Evolutionary conservation across 1,284 basidiomycete genomes (phyloP), one percentile per base, ranked within the genome.

Genomic region (Leccinum pseudoinsigne): DNA sequence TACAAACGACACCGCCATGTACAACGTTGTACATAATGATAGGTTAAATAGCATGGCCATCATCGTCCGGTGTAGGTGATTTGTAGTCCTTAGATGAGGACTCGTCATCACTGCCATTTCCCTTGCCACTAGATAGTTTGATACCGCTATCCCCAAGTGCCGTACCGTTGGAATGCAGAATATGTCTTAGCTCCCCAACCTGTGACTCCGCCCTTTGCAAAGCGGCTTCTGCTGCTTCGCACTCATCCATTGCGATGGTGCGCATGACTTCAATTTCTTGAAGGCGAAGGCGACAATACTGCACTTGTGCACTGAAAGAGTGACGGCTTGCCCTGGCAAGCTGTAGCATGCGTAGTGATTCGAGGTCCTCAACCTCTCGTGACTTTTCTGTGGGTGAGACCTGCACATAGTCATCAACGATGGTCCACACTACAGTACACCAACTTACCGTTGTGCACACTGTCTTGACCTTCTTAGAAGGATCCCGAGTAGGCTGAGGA

Each of bases 221-320:
- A 55, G 16, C 26, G 28, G 53, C 53, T 55, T 55, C 53, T 55
- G 53, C 53, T 18, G 14, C 53, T 4, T 55, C 53, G n/a, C 53
- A 55, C 53, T 55, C 53, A 55, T 55, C 53, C 21, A 55, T 55
- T 55, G 53, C 11, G 53, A 55, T 55, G 53, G 53, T 55, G 28
- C 53, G 11, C 53, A 55, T 55, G 28, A 55, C 53, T 55, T 55
- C 53, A 31, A 55, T 55, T 31, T 55, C 53, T 55, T 55, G 53
- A 31, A 55, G 53, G n/a, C n/a, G 53, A 55, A 31, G 23, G 28
- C n/a, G 26, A 55, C 28, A 28, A 14, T 55, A 55, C 9, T 55
- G 21, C 26, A 31, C 26, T 16, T 55, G 53, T 55, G 53, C 53
- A 55, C 14, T 31, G 14, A 11, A 55, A 55, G 53, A 12, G 14